Conservation (phyloP, 179 eudicot species). For the Drosera spatulata region DNA sequence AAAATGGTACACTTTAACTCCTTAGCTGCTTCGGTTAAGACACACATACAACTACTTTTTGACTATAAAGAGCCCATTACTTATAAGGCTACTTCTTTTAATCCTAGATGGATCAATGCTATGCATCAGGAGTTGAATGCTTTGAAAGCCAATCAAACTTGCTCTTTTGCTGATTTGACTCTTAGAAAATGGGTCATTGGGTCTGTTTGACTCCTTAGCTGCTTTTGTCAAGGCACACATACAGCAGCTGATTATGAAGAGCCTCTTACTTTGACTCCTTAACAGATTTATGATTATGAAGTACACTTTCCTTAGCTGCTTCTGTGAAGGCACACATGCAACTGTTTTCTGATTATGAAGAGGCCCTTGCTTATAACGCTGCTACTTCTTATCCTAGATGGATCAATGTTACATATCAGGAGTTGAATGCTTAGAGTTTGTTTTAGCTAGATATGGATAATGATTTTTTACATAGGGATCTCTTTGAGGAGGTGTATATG, state of each 20-base stretch:
- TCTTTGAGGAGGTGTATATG: slow-evolving; percentile 5
- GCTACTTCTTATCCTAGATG: too few species aligned
- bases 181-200: not conserved
- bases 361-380: too few species aligned
- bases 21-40: not conserved
- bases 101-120: not conserved
- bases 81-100: not conserved
- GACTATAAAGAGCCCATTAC: not conserved
- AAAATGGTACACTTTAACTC: not conserved
- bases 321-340: too few species aligned
- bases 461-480: not conserved
- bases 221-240: not conserved
- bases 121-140: not conserved
- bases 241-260: too few species aligned
- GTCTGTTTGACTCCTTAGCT: not conserved
- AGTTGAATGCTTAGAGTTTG: not conserved
- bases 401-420: too few species aligned
- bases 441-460: not conserved
- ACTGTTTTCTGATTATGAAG: too few species aligned
- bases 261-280: too few species aligned
- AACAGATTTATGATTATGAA: too few species aligned
- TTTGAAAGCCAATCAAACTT: not conserved
- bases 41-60: not conserved
- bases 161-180: not conserved
- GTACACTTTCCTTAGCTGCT: too few species aligned